Evolutionary conservation across 2,329 filamentous ascomycete genomes (phyloP), one percentile per base, ranked within the genome.

Genomic region (Saccharata proteae): DNA sequence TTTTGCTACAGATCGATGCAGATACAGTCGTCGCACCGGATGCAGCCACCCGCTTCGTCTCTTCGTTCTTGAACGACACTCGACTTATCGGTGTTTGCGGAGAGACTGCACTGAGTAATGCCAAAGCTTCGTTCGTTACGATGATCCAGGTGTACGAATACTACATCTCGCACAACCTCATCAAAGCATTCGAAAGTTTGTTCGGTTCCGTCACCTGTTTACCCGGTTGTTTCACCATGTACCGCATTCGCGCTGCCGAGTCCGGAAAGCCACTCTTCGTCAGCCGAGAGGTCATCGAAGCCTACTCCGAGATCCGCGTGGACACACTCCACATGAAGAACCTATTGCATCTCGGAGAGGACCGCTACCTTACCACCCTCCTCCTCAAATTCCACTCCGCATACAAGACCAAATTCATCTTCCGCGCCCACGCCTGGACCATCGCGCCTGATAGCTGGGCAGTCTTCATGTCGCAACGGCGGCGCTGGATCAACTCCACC

Each of bases 111-210:
- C 67, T 98, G 28, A 86, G 79, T 40, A 98, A 98, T 52, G 81
- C 85, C 38, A 94, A 94, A 57, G 71, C 80, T 5, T 94, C 88
- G 1, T 84, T 92, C 50, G 75, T 93, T 43, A 98, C 90, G 30
- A 96, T 96, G 88, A 98, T 98, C 54, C 90, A 98, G 59, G 88
- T 98, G 19, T 98, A 96, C 67, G 88, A 98, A 59, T 98, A 98
- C 69, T 98, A 86, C 65, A 98, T 98, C 49, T 96, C 88, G 30
- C 88, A 98, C 67, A 93, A 96, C 55, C 62, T 98, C 44, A 78
- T 82, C 45, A 96, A 98, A 63, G 90, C 88, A 9, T 98, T 98
- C 55, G 88, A 96, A 60, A 90, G 81, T 61, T 69, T 98, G 47
- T 98, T 98, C 52, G 90, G 88, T 36, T 93, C 83, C 43, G 88